These are phyloP conservation scores for Diphasiastrum complanatum DNA, from an alignment of 83 land plant genomes.

Conservation along the genomic window DNA sequence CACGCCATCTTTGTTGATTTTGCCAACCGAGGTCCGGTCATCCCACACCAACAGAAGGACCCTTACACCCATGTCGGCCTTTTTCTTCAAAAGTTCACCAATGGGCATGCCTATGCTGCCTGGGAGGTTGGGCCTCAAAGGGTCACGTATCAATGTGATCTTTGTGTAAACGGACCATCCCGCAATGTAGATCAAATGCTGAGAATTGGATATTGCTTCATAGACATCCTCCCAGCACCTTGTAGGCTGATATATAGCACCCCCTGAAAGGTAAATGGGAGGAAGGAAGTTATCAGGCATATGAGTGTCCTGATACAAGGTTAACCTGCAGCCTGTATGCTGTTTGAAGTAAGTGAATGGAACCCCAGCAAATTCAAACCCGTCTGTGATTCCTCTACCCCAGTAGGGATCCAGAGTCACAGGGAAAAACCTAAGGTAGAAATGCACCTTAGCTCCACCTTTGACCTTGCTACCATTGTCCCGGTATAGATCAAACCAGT, in stretches of 20 bases:
- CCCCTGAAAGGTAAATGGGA: slow-evolving; percentile 43
- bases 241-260: slow-evolving; percentile 32
- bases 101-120: slow-evolving; percentile 26
- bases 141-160: slow-evolving; percentile 61
- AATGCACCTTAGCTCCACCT: slow-evolving; percentile 28
- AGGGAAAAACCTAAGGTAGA: slow-evolving; percentile 46
- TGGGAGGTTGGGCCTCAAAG: slow-evolving; percentile 39
- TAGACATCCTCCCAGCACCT: slow-evolving; percentile 93
- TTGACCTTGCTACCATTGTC: slow-evolving; percentile 39
- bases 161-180: slow-evolving; percentile 83
- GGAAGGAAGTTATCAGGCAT: slow-evolving; percentile 46
- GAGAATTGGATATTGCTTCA: slow-evolving; percentile 75
- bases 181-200: slow-evolving; percentile 73
- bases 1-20: no score
- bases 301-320: slow-evolving; percentile 89
- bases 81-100: neutral
- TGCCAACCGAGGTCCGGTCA: neutral
- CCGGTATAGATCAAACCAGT: slow-evolving; percentile 48
- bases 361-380: slow-evolving; percentile 48
- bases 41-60: slow-evolving; percentile 58
- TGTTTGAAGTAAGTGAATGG: slow-evolving; percentile 65
- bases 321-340: slow-evolving; percentile 50
- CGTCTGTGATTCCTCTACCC: slow-evolving; percentile 43
- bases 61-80: neutral
- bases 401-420: slow-evolving; percentile 45